A percentile compares a stretch with the other conserved stretches of the same genome.
Conservation (phyloP, 2,329 filamentous ascomycete genomes). For the Pezicula neosporulosa region DNA sequence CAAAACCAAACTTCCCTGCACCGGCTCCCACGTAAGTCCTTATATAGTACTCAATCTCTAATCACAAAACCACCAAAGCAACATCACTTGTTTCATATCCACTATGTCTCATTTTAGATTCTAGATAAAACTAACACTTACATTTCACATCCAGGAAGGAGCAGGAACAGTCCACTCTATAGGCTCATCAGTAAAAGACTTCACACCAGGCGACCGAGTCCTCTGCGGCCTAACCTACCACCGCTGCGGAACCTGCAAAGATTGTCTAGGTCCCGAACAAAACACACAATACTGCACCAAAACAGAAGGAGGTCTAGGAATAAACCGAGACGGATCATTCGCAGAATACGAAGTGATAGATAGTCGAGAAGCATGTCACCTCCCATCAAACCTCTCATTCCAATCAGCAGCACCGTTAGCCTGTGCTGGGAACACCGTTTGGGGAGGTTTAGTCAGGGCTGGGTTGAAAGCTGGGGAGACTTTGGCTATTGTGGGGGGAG, state of each 20-base stretch:
- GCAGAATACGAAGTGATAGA: conserved; percentile 54
- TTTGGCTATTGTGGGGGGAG: conserved; percentile 44
- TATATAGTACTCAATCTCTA: too few species aligned
- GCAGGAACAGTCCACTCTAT: conserved; percentile 28
- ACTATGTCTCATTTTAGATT: too few species aligned
- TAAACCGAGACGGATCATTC: conserved; percentile 50
- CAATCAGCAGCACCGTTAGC: conserved; percentile 51
- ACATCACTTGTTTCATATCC: too few species aligned
- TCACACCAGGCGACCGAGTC: conserved; percentile 36
- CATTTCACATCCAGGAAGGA: too few species aligned
- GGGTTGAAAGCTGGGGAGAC: conserved; percentile 29
- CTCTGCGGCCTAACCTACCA: conserved; percentile 52
- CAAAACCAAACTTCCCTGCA: conserved; percentile 44
- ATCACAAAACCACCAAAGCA: too few species aligned
- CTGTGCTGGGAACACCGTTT: conserved; percentile 49
- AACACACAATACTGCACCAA: conserved; percentile 49
- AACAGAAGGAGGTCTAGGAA: conserved; percentile 42
- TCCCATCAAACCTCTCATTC: conserved; percentile 47
- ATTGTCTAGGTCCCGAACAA: conserved; percentile 47
- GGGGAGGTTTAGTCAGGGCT: conserved; percentile 33
- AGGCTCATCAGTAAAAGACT: conserved; percentile 24
- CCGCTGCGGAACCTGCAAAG: conserved; percentile 48
- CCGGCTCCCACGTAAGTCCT: conserved; percentile 37
- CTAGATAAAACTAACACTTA: too few species aligned
- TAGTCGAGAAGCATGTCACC: conserved; percentile 36